Base-by-base conservation (phyloP, 495 filamentous ascomycete genomes). In the Podospora pseudoanserina region DNA sequence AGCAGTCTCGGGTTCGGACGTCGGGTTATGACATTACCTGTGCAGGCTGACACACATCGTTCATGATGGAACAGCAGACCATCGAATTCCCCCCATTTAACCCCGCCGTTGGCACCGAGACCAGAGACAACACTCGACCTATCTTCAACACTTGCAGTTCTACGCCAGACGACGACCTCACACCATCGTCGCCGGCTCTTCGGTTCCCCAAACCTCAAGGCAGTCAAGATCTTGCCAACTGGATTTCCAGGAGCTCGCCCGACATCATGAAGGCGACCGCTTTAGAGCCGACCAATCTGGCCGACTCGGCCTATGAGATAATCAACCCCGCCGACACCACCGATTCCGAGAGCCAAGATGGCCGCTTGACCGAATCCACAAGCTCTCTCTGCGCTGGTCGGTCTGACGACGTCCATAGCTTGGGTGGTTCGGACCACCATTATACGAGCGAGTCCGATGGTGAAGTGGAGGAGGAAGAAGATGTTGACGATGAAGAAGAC, bases 241-340 rank as follows among this genome's bases (percentile, higher is more conserved):
- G 84, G 83, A 72, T 87, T 32, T 82, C 81, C 0, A 80, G 76
- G 59, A 85, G 80, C 68, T 78, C 79, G n/a, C 80, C 82, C 28
- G 77, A 82, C 70, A 82, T 82, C 39, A 82, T 83, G 79, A 80
- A 83, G 60, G 71, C 76, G 4, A 74, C 77, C 65, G 80, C 60
- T 23, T 23, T 23, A 53, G 80, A 80, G 32, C 79, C 81, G 44
- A 74, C 75, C 65, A 82, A 74, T 71, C 77, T 88, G 54, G 78
- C 81, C 69, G 86, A 87, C 69, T 86, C 86, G 68, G 77, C 85
- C 59, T 89, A 86, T 70, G 86, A 87, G 60, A 79, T 88, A 57
- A 82, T 89, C 72, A 76, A 80, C 27, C 77, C 79, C 65, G 79
- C 77, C 13, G 80, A 83, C 55, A 76, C 65, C 65, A 79, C 77